Evolutionary conservation across 73 alveolate species (phyloP).

Genomic region (Breviolum minutum): DNA sequence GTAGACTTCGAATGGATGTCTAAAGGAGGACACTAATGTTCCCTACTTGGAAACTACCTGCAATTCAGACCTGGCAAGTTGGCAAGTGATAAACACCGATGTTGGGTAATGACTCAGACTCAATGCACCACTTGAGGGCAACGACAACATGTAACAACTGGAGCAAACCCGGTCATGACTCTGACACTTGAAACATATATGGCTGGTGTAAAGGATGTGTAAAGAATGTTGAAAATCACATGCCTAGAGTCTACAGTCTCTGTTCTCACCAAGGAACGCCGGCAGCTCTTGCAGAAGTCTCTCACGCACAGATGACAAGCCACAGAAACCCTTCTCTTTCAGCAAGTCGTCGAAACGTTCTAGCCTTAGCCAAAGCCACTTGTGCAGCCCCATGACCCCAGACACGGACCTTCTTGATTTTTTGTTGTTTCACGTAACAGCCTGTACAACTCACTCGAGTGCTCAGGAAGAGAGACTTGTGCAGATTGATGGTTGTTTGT

Average conservation of each 20-base stretch:
- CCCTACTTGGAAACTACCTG: background rate
- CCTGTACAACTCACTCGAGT: no score
- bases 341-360: constrained; percentile 33
- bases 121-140: no score
- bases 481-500: background rate
- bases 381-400: background rate
- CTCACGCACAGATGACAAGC: constrained; percentile 35
- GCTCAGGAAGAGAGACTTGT: background rate
- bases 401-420: background rate
- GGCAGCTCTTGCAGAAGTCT: constrained; percentile 64
- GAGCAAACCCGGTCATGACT: no score
- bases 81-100: no score
- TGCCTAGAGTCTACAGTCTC: no score
- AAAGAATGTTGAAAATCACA: no score
- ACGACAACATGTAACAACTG: no score
- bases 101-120: no score
- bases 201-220: no score
- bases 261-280: background rate
- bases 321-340: constrained; percentile 36
- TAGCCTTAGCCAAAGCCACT: background rate
- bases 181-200: background rate
- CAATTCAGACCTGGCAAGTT: no score
- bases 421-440: no score
- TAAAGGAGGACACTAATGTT: background rate
- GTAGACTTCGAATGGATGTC: background rate